Base-by-base conservation (phyloP, 2,329 filamentous ascomycete genomes). In the Microdochium nivale region DNA sequence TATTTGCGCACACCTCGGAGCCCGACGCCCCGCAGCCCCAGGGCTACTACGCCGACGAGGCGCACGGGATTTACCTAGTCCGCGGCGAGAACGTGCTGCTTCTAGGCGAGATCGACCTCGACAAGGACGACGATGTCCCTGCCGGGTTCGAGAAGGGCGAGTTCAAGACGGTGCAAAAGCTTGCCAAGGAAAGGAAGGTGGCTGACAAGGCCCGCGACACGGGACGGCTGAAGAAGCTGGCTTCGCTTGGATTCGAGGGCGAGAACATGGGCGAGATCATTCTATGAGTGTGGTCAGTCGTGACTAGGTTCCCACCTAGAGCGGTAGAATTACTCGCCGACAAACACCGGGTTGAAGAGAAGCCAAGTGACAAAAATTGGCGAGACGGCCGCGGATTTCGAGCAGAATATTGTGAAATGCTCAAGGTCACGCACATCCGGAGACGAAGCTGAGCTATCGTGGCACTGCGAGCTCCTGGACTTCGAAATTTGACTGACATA, bases 71-170 rank as follows among this genome's bases (percentile, higher is more conserved):
- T 56, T 97, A 94, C 72, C 80, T 97, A 33, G 89, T 99, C 47
- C 80, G 94, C 53, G 94, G 94, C 59, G 94, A 99, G 73, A 99
- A 99, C 67, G 94, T 99, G n/a, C 77, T 96, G 49, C 76, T 99
- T 46, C 79, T 97, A 19, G 94, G 94, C 35, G 95, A 97, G 70
- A 95, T 99, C 62, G 94, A 99, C 67, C 81, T 99, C 24, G 94
- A 99, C 74, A 90, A 87, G 64, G 94, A 99, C 69, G 94, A 99
- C 67, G 85, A 95, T 53, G 78, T 90, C 14, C 90, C 89, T 1
- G 68, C 76, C 3, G 83, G 84, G 30, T 90, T 87, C 56, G 73
- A 81, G 61, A 64, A 67, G 56, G 90, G 83, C 1, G 78, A 88
- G 1, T 74, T 83, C 48, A 80, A 86, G 47, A 72, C 85, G 56